A percentile compares a stretch with the other conserved stretches of the same genome.
Evolutionary conservation across 805 yeast genomes (phyloP).

Genomic region (Debaryomyces castellii): DNA sequence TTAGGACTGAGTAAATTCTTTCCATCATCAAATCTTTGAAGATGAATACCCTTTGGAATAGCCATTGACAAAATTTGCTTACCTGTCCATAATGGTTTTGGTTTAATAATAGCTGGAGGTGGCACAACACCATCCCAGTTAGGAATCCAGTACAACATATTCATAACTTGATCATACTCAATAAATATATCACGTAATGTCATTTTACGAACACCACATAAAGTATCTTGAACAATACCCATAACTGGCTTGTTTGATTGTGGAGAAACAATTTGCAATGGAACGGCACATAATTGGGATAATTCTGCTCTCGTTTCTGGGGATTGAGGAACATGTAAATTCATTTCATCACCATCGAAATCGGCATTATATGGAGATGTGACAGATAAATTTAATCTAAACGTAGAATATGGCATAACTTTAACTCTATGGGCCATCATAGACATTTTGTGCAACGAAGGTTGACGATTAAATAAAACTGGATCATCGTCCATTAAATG

Average conservation of each 20-base stretch:
- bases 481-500: conserved; percentile 98
- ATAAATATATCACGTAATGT: conserved; percentile 86
- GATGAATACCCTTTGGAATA: conserved; percentile 92
- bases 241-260: conserved; percentile 98
- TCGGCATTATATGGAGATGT: conserved; percentile 99
- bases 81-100: conserved; percentile 97
- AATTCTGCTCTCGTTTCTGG: conserved; percentile 97
- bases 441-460: conserved; percentile 98
- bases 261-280: conserved; percentile 95
- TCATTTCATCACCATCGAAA: conserved; percentile 99
- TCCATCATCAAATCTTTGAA: conserved; percentile 91
- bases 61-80: conserved; percentile 90
- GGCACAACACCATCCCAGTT: conserved; percentile 99
- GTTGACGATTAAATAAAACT: conserved; percentile 97
- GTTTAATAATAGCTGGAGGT: conserved; percentile 89
- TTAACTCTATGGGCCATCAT: conserved; percentile 99
- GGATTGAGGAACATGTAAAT: conserved; percentile 97
- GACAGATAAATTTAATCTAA: conserved; percentile 92
- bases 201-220: conserved; percentile 96
- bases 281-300: conserved; percentile 94
- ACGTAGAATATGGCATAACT: conserved; percentile 98
- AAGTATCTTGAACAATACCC: conserved; percentile 99
- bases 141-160: conserved; percentile 96
- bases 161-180: conserved; percentile 93
- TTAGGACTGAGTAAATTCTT: conserved; percentile 80